phyloP scores from a whole-genome alignment of 2,329 filamentous ascomycete genomes.

The Beauveria sp. region DNA sequence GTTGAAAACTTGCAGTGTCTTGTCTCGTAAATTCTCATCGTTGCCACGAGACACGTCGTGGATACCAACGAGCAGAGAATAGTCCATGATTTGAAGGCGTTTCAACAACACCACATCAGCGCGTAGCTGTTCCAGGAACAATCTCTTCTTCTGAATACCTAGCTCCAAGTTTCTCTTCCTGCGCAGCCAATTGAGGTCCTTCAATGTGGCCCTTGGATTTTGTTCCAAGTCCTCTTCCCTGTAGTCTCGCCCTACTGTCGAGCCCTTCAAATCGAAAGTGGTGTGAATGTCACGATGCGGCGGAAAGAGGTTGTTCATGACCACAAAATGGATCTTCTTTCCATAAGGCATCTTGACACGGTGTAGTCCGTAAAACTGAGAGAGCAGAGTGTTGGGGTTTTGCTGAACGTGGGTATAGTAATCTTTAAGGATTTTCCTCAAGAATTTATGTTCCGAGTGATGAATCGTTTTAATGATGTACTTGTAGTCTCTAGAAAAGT shows the following conservation, averaged over 20 bases:
- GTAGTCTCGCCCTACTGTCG: constrained; percentile 87
- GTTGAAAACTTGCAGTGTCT: constrained; percentile 90
- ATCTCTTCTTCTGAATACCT: constrained; percentile 76
- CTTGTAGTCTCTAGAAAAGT: constrained; percentile 98
- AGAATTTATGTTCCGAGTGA: constrained; percentile 84
- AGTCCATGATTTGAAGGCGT: constrained; percentile 94
- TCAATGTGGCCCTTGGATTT: constrained; percentile 88
- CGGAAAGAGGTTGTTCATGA: constrained; percentile 99
- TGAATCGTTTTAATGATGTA: constrained; percentile 99
- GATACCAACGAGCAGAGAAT: constrained; percentile 89
- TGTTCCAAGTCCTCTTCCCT: constrained; percentile 78
- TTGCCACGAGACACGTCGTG: constrained; percentile 88
- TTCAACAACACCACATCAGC: constrained; percentile 82
- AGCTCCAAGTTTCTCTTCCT: constrained; percentile 80
- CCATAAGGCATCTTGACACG: constrained; percentile 97
- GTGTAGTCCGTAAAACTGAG: constrained; percentile 95
- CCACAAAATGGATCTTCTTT: constrained; percentile 97
- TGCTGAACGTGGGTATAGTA: constrained; percentile 90
- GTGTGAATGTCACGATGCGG: constrained; percentile 95
- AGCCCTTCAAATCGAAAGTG: constrained; percentile 95
- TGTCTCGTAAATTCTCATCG: constrained; percentile 83
- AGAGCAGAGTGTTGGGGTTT: constrained; percentile 94
- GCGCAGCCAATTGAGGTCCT: constrained; percentile 94
- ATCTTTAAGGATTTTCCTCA: constrained; percentile 76
- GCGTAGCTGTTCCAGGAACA: constrained; percentile 85